Base-by-base conservation (phyloP, 768 basidiomycete species). In the Lactifluus echinatus region DNA sequence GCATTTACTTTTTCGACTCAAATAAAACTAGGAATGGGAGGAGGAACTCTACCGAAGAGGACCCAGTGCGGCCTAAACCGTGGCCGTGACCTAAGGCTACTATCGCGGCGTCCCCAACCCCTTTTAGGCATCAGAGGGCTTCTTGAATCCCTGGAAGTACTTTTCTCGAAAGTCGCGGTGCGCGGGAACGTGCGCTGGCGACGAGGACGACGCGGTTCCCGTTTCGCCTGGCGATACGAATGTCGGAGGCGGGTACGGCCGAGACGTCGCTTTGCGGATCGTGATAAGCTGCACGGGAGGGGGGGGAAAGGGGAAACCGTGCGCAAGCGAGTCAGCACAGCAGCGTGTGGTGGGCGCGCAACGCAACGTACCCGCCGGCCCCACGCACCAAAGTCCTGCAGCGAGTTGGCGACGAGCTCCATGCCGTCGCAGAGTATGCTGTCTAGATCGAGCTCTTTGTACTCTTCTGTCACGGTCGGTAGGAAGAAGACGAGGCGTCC, bases 221-320 rank as follows among this genome's bases (percentile, higher is more conserved):
- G 55, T 0, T 61, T 59, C 24, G 40, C 50, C 26, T 6, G 40
- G 47, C 8, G 66, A 67, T 34, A 77, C 75, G 61, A 89, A 88
- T 2, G 72, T 71, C 3, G 87, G 87, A 0, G 78, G 76, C 1
- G 76, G 71, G 62, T 76, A 81, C 33, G 66, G 66, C 37, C 68
- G 61, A 10, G 70, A 55, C 7, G 79, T 76, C 2, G 68, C 74
- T 70, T 95, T 98, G 53, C 82, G 82, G 67, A 98, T 86, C 8
- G 95, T 98, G 53, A 98, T 89, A 17, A 99, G 76, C 93, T 95
- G 64, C n/a, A n/a, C n/a, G n/a, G n/a, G n/a, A n/a, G n/a, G n/a
- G n/a, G n/a, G n/a, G n/a, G n/a, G n/a, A n/a, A n/a, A n/a, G n/a
- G n/a, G n/a, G n/a, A n/a, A n/a, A n/a, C n/a, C n/a, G n/a, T n/a